Evolutionary conservation across 352 stramenopile species (phyloP), one percentile per base, ranked within the genome.

Genomic region (Phytopythium aichiense): DNA sequence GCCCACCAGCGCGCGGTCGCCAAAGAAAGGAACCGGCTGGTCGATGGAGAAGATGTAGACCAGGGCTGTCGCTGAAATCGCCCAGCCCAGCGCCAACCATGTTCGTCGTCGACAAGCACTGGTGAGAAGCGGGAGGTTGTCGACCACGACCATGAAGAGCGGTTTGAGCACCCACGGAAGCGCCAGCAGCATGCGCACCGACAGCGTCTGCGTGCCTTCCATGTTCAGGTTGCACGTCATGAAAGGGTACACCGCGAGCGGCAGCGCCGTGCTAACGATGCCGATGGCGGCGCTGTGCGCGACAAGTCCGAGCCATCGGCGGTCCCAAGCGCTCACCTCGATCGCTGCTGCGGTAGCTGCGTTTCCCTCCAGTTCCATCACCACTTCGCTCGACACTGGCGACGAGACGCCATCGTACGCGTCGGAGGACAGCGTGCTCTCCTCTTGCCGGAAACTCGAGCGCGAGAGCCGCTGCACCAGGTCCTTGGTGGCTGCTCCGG

Each of bases 171-270:
- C 58, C 77, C 77, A 89, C 11, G 79, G 77, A 7, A 89, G 52
- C 12, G 68, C 74, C 15, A 89, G 56, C 54, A 90, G 52, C 50
- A 71, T 70, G 20, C 73, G 73, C 8, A 77, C 76, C 51, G 79
- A 88, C 30, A 84, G 53, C 7, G 76, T 78, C 63, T 87, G 76
- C 16, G 77, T 84, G 60, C 77, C 76, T 74, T 90, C 73, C 76
- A 88, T 87, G 58, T 87, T 86, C 51, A 89, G 66, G 58, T 89
- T 83, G 60, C 71, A 81, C 2, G 67, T 86, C 43, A 91, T 72
- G 55, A 89, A 88, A 9, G 82, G 82, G 66, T 78, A 88, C 22
- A 88, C 68, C 7, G 70, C 73, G 43, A 84, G 64, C 38, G 79
- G 77, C 31, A 89, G 65, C 22, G 72, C 66, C 11, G 71, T 82